These are phyloP conservation scores for Fusarium newnesense DNA, from an alignment of 2,329 filamentous ascomycete genomes.

Conservation along the genomic window DNA sequence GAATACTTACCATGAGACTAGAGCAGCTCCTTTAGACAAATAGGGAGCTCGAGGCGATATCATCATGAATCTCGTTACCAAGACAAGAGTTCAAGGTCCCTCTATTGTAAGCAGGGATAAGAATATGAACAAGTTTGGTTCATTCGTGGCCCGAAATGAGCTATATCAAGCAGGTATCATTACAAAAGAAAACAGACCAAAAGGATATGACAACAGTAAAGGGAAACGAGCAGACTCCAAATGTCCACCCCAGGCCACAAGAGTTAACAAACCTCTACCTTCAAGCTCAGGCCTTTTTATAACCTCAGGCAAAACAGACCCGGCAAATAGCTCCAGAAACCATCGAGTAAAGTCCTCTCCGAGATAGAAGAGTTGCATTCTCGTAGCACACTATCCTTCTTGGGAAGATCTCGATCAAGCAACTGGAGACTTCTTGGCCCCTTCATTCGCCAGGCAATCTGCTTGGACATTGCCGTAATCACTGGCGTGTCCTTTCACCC, in stretches of 20 bases:
- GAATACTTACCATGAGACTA: not conserved
- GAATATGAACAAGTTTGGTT: not conserved
- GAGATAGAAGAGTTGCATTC: not conserved
- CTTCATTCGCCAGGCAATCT: slow-evolving; percentile 76
- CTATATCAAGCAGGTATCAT: slow-evolving; percentile 14
- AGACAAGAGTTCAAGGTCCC: not conserved
- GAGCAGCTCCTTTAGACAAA: not conserved
- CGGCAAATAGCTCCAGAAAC: not conserved
- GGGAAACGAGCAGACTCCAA: not conserved
- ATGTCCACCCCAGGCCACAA: not conserved
- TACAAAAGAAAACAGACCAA: slow-evolving; percentile 1
- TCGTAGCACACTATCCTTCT: not conserved
- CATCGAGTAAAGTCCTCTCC: not conserved
- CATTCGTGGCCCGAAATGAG: not conserved
- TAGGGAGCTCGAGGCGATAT: not conserved
- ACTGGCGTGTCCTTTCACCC: slow-evolving; percentile 87
- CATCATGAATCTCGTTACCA: not conserved
- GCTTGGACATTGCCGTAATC: slow-evolving; percentile 82
- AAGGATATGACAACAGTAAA: not conserved
- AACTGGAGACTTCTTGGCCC: slow-evolving; percentile 46
- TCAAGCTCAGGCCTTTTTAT: not conserved
- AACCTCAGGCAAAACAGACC: not conserved
- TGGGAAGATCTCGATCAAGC: not conserved
- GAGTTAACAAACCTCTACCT: not conserved
- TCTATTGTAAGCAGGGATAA: not conserved